phyloP scores from a whole-genome alignment of 305 asterid genomes.

The Fraxinus baroniana region DNA sequence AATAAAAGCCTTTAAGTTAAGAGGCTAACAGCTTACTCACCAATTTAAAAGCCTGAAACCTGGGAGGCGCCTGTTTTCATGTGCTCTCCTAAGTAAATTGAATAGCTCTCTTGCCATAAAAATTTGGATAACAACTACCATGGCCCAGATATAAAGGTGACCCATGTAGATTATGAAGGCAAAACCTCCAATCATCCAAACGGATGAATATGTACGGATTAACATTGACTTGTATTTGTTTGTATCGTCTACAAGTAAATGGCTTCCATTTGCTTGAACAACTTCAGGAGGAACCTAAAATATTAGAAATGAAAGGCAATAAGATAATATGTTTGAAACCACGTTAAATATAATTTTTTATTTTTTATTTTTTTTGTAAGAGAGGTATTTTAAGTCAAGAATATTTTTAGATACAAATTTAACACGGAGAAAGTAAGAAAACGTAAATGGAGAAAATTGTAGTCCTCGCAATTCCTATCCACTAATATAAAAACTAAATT shows the following conservation, averaged over 20 bases:
- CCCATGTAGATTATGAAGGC: constrained; percentile 63
- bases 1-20: constrained; percentile 1
- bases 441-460: neutral
- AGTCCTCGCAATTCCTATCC: neutral
- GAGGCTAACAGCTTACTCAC: constrained; percentile 37
- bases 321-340: constrained; percentile 10
- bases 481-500: constrained; percentile 6
- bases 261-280: constrained; percentile 51
- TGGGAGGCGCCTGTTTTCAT: constrained; percentile 30
- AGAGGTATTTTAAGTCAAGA: neutral
- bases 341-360: neutral
- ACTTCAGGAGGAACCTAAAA: constrained; percentile 64
- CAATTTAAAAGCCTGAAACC: constrained; percentile 83
- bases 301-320: constrained; percentile 17
- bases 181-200: constrained; percentile 79
- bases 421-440: neutral
- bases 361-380: neutral
- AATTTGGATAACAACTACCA: constrained; percentile 86
- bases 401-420: constrained; percentile 6
- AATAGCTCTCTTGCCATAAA: constrained; percentile 85
- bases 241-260: constrained; percentile 68
- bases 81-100: constrained; percentile 71
- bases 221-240: constrained; percentile 92
- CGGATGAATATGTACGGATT: constrained; percentile 71
- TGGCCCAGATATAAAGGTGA: constrained; percentile 90